Evolutionary conservation across 495 filamentous ascomycete genomes (phyloP).

Genomic region (Penicillium soppii): DNA sequence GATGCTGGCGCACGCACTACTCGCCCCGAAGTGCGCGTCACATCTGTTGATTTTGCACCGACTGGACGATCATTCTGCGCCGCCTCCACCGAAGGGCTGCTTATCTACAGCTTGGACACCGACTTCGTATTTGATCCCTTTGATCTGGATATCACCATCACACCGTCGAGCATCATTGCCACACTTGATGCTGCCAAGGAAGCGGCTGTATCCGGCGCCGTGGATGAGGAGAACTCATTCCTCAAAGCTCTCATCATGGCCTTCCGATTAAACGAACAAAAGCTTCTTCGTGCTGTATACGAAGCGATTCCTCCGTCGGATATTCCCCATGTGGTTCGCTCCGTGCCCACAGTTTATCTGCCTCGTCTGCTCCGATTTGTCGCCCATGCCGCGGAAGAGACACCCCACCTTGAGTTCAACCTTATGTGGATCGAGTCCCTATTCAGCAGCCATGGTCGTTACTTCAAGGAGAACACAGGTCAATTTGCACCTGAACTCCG

Average conservation of each 20-base stretch:
- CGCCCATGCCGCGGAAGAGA: slow-evolving; percentile 83
- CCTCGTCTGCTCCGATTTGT: slow-evolving; percentile 78
- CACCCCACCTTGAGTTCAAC: slow-evolving; percentile 90
- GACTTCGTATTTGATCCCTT: slow-evolving; percentile 85
- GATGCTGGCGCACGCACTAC: slow-evolving; percentile 75
- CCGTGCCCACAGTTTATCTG: slow-evolving; percentile 85
- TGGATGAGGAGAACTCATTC: slow-evolving; percentile 65
- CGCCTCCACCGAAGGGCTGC: slow-evolving; percentile 87
- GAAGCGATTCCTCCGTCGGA: slow-evolving; percentile 74
- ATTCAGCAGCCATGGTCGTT: slow-evolving; percentile 75
- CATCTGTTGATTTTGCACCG: slow-evolving; percentile 81
- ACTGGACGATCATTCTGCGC: slow-evolving; percentile 90
- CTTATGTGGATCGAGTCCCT: slow-evolving; percentile 88
- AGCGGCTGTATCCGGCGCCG: slow-evolving; percentile 26
- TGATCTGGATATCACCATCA: slow-evolving; percentile 90
- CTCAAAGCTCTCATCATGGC: slow-evolving; percentile 94
- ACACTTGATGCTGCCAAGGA: slow-evolving; percentile 57
- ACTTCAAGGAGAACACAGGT: slow-evolving; percentile 73
- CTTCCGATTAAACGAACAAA: slow-evolving; percentile 83
- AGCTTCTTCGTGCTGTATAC: slow-evolving; percentile 79
- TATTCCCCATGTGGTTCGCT: slow-evolving; percentile 73
- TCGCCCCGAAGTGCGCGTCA: slow-evolving; percentile 82
- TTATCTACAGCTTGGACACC: slow-evolving; percentile 87
- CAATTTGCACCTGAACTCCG: slow-evolving; percentile 80
- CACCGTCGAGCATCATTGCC: slow-evolving; percentile 73